Evolutionary conservation across 441 rosid genomes (phyloP), one percentile per base, ranked within the genome.

Genomic region (Aleurites moluccanus): DNA sequence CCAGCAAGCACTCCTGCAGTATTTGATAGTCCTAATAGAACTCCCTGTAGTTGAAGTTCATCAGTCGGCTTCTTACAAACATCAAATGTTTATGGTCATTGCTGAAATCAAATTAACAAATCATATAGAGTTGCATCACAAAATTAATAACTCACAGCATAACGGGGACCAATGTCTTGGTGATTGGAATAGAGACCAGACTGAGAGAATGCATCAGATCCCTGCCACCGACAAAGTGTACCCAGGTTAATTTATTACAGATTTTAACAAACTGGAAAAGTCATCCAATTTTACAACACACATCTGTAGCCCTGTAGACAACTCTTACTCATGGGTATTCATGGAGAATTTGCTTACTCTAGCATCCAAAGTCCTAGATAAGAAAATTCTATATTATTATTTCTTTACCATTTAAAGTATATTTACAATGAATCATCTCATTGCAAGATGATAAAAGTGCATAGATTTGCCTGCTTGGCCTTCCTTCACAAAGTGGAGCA

Each of bases 1-100:
- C 98, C 98, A 9, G 98, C 99, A 23, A 95, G 93, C 76, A 95
- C 99, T 69, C 98, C 98, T 23, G 99, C 98, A 44, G 98, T 95
- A 83, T 95, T 95, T 64, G 98, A 95, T 72, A 95, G 87, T 72
- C 99, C 99, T 78, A 95, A 81, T 50, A 95, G 87, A 61, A 95
- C 98, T 83, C 99, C 99, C 99, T 95, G 90, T 40, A n/a, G 73
- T 78, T 68, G 73, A 76, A 64, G 72, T 75, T 68, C 11, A 72
- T 25, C 78, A 67, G 69, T 57, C 72, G 14, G 40, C 14, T 75
- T 75, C 10, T 71, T 61, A 73, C 56, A 69, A 67, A 73, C 64
- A 60, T 73, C 60, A 56, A 56, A 56, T 56, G 60, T 21, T 56
- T 56, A 52, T 56, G 59, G 59, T 21, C 61, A 71, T 15, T 45